Evolutionary conservation across 148 eudicot genomes (phyloP).

Genomic region (Vaccinium myrtillus): DNA sequence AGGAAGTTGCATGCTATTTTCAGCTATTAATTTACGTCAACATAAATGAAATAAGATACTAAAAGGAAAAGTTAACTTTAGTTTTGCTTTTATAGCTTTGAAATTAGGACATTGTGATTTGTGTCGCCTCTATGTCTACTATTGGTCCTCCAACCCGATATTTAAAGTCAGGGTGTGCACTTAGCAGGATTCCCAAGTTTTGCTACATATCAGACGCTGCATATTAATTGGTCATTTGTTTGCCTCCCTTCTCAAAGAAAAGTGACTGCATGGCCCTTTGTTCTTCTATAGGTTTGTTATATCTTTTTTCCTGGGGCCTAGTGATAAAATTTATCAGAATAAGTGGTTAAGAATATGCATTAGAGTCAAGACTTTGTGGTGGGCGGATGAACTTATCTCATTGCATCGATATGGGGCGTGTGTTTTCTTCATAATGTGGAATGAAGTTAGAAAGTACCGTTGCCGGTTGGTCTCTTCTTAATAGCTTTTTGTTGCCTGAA

Average conservation of each 20-base stretch:
- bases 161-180: not conserved
- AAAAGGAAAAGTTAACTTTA: not conserved
- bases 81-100: not conserved
- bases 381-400: not conserved
- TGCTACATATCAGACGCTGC: not conserved
- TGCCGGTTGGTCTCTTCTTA: not conserved
- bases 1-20: not conserved
- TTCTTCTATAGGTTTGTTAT: not conserved
- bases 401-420: not conserved
- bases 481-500: not conserved
- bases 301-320: not conserved
- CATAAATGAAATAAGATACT: not conserved
- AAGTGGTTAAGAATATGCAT: not conserved
- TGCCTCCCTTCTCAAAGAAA: not conserved
- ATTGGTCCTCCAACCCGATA: not conserved
- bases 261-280: conserved; percentile 6
- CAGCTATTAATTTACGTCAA: not conserved
- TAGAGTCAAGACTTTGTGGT: not conserved
- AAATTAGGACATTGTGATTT: not conserved
- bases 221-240: not conserved
- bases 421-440: conserved; percentile 4
- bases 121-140: not conserved
- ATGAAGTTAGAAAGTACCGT: not conserved
- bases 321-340: not conserved
- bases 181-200: not conserved